A percentile compares a stretch with the other conserved stretches of the same genome.
These are phyloP conservation scores for Astragalus glycyphyllos DNA, from an alignment of 306 rosid species.

Conservation along the genomic window DNA sequence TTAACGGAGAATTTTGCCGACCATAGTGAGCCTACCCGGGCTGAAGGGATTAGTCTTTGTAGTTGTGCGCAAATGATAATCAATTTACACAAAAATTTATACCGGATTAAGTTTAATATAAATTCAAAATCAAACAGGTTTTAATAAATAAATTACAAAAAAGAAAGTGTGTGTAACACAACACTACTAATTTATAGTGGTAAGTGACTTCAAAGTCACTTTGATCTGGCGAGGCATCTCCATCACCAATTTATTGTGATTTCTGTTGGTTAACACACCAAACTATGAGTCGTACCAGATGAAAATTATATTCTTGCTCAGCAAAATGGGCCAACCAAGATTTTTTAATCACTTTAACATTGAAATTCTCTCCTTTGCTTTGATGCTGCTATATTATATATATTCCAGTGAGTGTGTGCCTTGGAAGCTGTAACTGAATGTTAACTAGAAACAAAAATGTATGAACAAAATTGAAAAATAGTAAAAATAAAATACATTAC, in stretches of 20 bases:
- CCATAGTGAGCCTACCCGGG: too few relatives aligned
- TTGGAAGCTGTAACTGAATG: conserved; percentile 24
- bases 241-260: conserved; percentile 43
- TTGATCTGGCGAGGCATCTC: conserved; percentile 46
- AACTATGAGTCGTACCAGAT: conserved; percentile 38
- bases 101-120: not conserved
- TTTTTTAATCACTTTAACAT: not conserved
- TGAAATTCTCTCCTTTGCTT: conserved; percentile 36
- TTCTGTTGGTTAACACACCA: conserved; percentile 38
- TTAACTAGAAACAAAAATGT: conserved; percentile 35
- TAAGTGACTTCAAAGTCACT: conserved; percentile 20
- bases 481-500: not conserved
- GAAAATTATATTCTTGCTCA: conserved; percentile 19
- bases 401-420: conserved; percentile 8
- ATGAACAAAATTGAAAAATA: conserved; percentile 14
- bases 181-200: not conserved
- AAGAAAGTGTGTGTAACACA: not conserved
- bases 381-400: conserved; percentile 34
- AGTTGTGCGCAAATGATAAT: too few relatives aligned
- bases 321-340: conserved; percentile 9
- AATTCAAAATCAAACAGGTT: not conserved
- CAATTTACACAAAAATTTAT: too few relatives aligned
- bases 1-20: too few relatives aligned
- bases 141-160: not conserved
- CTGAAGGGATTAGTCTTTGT: too few relatives aligned